Conservation (phyloP, 1,284 basidiomycete species). For the Dichomitus squalens region DNA sequence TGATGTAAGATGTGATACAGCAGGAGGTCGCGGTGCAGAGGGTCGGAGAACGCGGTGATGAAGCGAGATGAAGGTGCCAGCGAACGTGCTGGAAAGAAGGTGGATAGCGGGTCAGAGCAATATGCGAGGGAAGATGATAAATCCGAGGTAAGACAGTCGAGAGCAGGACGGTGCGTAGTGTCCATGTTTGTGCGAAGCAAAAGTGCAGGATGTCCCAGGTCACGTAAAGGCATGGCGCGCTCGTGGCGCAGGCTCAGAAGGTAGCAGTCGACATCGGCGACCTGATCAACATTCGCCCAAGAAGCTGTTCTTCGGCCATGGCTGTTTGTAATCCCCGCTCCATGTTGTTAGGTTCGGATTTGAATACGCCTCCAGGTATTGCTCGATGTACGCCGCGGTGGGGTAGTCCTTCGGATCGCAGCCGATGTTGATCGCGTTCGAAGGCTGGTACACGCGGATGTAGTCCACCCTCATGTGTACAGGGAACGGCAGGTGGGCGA, state of each 20-base stretch:
- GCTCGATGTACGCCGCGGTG: slow-evolving; percentile 52
- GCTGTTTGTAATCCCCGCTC: slow-evolving; percentile 37
- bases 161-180: not conserved
- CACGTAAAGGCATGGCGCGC: not conserved
- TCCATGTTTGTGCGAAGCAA: no score
- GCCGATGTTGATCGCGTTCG: slow-evolving; percentile 48
- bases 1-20: not conserved
- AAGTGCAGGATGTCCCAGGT: not conserved
- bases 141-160: not conserved
- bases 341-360: slow-evolving; percentile 45
- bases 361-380: slow-evolving; percentile 39
- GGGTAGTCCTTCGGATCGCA: slow-evolving; percentile 58
- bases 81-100: not conserved
- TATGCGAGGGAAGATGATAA: not conserved
- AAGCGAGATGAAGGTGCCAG: not conserved
- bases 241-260: not conserved
- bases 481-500: slow-evolving; percentile 45
- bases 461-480: slow-evolving; percentile 58
- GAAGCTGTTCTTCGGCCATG: slow-evolving; percentile 38
- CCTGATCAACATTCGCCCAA: slow-evolving; percentile 30
- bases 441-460: slow-evolving; percentile 58
- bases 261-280: not conserved
- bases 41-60: slow-evolving; percentile 6
- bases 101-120: not conserved
- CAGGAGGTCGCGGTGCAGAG: not conserved